Evolutionary conservation across 2,329 filamentous ascomycete species (phyloP).

Genomic region (Trichoderma gracile): DNA sequence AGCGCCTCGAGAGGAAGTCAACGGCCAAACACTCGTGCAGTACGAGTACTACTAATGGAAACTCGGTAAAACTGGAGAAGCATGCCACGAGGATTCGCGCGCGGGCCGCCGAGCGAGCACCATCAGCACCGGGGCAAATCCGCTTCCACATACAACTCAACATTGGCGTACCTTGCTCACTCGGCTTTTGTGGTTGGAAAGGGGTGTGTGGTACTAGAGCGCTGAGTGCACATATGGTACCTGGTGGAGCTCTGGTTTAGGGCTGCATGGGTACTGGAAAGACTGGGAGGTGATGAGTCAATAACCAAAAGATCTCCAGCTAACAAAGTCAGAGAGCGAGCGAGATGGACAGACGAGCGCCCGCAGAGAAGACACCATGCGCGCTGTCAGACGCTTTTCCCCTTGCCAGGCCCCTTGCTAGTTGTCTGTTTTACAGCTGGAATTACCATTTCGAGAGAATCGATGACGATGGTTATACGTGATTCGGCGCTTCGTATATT

Average conservation of each 20-base stretch:
- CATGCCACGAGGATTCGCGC: constrained; percentile 24
- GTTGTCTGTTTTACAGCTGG: constrained; percentile 7
- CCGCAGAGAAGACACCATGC: constrained; percentile 10
- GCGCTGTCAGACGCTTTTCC: constrained; percentile 17
- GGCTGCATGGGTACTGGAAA: constrained; percentile 19
- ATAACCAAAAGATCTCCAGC: constrained; percentile 10
- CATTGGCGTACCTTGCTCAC: neutral
- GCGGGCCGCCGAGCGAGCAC: constrained; percentile 21
- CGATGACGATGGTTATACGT: neutral
- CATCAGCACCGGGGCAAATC: constrained; percentile 19
- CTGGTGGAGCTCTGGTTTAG: constrained; percentile 19
- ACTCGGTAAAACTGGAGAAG: constrained; percentile 4
- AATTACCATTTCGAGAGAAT: constrained; percentile 14
- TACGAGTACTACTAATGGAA: neutral
- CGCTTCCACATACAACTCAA: constrained; percentile 11
- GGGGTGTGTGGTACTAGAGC: constrained; percentile 1
- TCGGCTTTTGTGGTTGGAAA: neutral
- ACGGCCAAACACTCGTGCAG: neutral
- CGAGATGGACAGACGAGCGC: constrained; percentile 16
- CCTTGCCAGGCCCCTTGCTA: constrained; percentile 5
- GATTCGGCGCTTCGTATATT: constrained; percentile 23
- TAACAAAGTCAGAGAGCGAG: neutral
- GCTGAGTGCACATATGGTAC: neutral
- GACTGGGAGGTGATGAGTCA: constrained; percentile 14
- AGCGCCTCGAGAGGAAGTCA: neutral